Percentiles rank a stretch among this genome's conserved stretches.
These are phyloP conservation scores for Didymellaceae sp. DNA, from an alignment of 2,329 filamentous ascomycete genomes.

Conservation along the genomic window DNA sequence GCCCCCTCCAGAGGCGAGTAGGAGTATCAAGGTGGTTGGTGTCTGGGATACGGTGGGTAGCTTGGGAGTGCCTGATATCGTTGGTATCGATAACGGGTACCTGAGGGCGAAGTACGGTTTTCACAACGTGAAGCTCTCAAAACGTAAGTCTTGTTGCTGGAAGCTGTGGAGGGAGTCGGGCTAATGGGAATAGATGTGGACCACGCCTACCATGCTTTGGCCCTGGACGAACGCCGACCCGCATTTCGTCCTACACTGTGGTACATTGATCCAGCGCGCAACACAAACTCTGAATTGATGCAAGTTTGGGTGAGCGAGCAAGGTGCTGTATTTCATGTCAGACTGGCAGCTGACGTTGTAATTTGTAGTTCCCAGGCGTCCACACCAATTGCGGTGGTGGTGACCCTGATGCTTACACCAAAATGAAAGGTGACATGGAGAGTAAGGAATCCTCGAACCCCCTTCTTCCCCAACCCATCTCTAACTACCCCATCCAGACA, in stretches of 20 bases:
- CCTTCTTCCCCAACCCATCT: fast-evolving
- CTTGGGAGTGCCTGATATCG: conserved; percentile 55
- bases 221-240: conserved; percentile 60
- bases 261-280: conserved; percentile 49
- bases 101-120: conserved; percentile 39
- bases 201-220: conserved; percentile 62
- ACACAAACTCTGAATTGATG: conserved; percentile 49
- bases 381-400: conserved; percentile 61
- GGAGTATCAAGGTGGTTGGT: conserved; percentile 51
- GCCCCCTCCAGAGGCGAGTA: conserved; percentile 22
- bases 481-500: conserved; percentile 25
- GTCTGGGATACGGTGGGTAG: conserved; percentile 59
- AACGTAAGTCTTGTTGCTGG: conserved; percentile 33
- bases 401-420: conserved; percentile 36
- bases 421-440: conserved; percentile 45
- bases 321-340: neutral
- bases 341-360: neutral
- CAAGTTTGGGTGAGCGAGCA: conserved; percentile 56
- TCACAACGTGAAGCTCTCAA: conserved; percentile 44
- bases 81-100: conserved; percentile 28
- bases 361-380: conserved; percentile 53
- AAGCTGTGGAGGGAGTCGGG: neutral
- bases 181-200: conserved; percentile 51
- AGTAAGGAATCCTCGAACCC: conserved; percentile 23
- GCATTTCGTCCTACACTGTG: conserved; percentile 62